A percentile compares a stretch with the other conserved stretches of the same genome.
phyloP scores from a whole-genome alignment of 768 basidiomycete species.

The Macrolepiota dolichaula region DNA sequence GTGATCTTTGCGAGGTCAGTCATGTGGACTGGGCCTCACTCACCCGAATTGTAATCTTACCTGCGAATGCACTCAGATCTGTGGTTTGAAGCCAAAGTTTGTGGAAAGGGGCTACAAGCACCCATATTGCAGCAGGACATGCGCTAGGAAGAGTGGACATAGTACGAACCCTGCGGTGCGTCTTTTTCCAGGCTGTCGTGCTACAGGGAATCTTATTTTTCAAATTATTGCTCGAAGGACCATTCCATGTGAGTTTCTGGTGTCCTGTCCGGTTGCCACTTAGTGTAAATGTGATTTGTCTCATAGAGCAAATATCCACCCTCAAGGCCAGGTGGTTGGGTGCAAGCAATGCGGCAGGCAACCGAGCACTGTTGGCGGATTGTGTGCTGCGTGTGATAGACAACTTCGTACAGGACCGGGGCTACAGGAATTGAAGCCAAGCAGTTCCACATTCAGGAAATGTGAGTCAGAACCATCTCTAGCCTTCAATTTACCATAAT shows the following conservation, averaged over 20 bases:
- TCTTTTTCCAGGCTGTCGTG: conserved; percentile 47
- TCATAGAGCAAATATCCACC: conserved; percentile 50
- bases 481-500: conserved; percentile 6
- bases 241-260: conserved; percentile 47
- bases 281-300: too few species aligned
- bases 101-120: conserved; percentile 59
- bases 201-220: conserved; percentile 40
- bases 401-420: conserved; percentile 36
- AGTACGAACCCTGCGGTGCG: conserved; percentile 38
- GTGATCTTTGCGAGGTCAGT: conserved; percentile 47
- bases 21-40: background rate
- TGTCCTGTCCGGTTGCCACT: background rate
- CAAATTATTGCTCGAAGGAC: conserved; percentile 54
- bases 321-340: conserved; percentile 40
- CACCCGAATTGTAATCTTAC: background rate
- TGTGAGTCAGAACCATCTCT: conserved; percentile 31
- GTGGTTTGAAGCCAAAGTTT: conserved; percentile 59
- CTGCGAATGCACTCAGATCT: conserved; percentile 37
- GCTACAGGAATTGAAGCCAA: conserved; percentile 44
- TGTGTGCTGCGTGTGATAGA: conserved; percentile 51
- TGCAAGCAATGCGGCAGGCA: conserved; percentile 46
- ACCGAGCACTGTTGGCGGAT: conserved; percentile 42
- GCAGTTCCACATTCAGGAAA: conserved; percentile 47
- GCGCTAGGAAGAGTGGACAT: conserved; percentile 44
- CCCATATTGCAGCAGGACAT: conserved; percentile 59